Evolutionary conservation across 805 yeast genomes (phyloP).

Genomic region (Saccharomyces kudriavzevii): DNA sequence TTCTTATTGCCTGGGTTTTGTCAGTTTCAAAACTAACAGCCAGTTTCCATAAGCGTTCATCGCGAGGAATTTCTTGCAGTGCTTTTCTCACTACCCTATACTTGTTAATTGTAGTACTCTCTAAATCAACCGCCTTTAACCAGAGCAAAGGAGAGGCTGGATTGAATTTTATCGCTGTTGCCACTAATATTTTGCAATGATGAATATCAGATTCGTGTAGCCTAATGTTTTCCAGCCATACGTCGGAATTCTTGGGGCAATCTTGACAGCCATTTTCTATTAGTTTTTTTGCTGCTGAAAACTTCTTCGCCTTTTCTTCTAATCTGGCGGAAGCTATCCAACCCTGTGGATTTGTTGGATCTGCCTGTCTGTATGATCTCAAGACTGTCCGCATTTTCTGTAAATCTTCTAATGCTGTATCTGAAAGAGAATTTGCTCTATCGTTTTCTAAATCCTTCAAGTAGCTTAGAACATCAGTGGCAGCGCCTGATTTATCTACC

Average conservation of each 20-base stretch:
- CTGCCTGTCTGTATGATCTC: constrained; percentile 58
- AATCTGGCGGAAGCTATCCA: constrained; percentile 84
- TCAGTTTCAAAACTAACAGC: constrained; percentile 55
- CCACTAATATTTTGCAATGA: constrained; percentile 49
- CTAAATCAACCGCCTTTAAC: constrained; percentile 63
- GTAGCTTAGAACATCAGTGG: constrained; percentile 33
- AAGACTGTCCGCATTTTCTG: constrained; percentile 52
- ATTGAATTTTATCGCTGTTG: constrained; percentile 55
- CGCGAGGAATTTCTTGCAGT: constrained; percentile 52
- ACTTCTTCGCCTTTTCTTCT: constrained; percentile 58
- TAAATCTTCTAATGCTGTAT: constrained; percentile 44
- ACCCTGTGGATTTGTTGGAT: constrained; percentile 64
- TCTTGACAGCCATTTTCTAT: constrained; percentile 68
- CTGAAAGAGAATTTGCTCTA: constrained; percentile 1
- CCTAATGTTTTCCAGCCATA: constrained; percentile 78
- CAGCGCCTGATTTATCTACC: constrained; percentile 10
- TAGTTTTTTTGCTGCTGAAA: constrained; percentile 46
- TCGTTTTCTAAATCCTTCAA: constrained; percentile 33
- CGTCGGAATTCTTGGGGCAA: constrained; percentile 58
- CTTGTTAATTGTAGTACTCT: constrained; percentile 46
- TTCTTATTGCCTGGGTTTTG: constrained; percentile 39
- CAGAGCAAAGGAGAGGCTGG: constrained; percentile 57
- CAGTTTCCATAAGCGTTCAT: constrained; percentile 58
- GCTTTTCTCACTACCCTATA: constrained; percentile 62
- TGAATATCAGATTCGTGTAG: constrained; percentile 40